Percentiles rank a stretch among this genome's conserved stretches.
These are phyloP conservation scores for Capronia epimyces DNA, from an alignment of 2,329 filamentous ascomycete genomes.

Conservation along the genomic window DNA sequence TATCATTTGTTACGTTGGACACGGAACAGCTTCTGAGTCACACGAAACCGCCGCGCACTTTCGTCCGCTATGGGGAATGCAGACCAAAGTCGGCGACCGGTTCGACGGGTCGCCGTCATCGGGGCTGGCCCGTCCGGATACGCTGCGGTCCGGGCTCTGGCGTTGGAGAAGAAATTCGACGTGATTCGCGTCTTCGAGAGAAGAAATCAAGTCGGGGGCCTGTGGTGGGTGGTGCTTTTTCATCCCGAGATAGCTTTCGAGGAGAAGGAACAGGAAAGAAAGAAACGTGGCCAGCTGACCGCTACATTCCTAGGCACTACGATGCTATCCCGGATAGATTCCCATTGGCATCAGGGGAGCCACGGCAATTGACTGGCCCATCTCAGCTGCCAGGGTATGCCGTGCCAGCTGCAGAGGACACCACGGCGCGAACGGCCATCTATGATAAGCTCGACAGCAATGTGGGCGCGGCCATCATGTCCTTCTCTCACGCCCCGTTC, in stretches of 20 bases:
- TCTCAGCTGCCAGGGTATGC: constrained; percentile 24
- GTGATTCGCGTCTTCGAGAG: constrained; percentile 34
- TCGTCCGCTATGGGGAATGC: too few species aligned
- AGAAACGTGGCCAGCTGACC: too few species aligned
- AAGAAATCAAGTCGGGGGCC: constrained; percentile 32
- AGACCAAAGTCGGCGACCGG: too few species aligned
- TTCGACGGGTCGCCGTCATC: constrained; percentile 26
- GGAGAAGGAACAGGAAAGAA: not conserved
- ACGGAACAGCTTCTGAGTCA: too few species aligned
- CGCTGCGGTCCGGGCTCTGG: constrained; percentile 31
- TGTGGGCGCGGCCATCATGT: constrained; percentile 30
- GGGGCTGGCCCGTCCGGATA: constrained; percentile 33
- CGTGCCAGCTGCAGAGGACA: constrained; percentile 22
- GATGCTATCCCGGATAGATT: constrained; percentile 31
- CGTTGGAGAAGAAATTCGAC: constrained; percentile 33
- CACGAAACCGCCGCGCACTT: too few species aligned
- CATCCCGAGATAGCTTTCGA: not conserved
- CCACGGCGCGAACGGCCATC: constrained; percentile 29
- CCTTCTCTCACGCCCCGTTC: constrained; percentile 31
- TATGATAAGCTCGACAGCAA: constrained; percentile 30
- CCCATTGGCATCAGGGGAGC: constrained; percentile 6
- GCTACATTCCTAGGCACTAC: constrained; percentile 21
- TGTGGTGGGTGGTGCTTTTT: constrained; percentile 25
- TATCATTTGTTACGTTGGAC: too few species aligned
- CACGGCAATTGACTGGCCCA: constrained; percentile 17